A percentile compares a stretch with the other conserved stretches of the same genome.
These are phyloP conservation scores for Suillus lakei DNA, from an alignment of 768 basidiomycete genomes.

Conservation along the genomic window DNA sequence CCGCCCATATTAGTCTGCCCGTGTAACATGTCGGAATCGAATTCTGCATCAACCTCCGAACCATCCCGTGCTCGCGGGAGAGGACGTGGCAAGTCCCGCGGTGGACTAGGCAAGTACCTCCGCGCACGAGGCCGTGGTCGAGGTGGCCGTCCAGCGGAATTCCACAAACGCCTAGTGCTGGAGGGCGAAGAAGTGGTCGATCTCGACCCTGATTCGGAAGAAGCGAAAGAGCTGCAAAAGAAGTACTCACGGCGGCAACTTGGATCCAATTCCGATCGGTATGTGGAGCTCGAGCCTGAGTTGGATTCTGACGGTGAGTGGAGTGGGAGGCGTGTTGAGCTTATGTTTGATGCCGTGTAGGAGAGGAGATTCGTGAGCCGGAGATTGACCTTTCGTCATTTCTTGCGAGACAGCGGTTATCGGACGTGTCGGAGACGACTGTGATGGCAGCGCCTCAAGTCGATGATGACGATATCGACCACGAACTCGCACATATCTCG, in stretches of 20 bases:
- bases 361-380: constrained; percentile 69
- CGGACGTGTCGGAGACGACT: constrained; percentile 30
- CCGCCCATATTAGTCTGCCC: background rate
- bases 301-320: constrained; percentile 70
- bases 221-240: constrained; percentile 47
- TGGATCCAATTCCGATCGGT: constrained; percentile 75
- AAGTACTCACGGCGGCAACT: constrained; percentile 65
- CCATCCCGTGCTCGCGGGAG: constrained; percentile 43
- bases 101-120: constrained; percentile 75
- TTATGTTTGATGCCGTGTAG: constrained; percentile 33
- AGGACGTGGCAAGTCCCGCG: constrained; percentile 62
- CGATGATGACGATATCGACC: constrained; percentile 63
- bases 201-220: constrained; percentile 45
- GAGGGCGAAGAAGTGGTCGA: constrained; percentile 56
- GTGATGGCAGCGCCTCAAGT: constrained; percentile 33
- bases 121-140: constrained; percentile 70
- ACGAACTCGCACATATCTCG: constrained; percentile 56
- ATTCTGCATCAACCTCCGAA: constrained; percentile 1
- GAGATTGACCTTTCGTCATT: constrained; percentile 75
- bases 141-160: constrained; percentile 71
- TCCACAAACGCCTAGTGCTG: constrained; percentile 60
- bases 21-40: background rate
- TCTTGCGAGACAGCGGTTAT: constrained; percentile 63
- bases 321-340: background rate
- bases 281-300: constrained; percentile 70